Evolutionary conservation across 805 yeast species (phyloP).

Genomic region (Candida sakaeoensis): DNA sequence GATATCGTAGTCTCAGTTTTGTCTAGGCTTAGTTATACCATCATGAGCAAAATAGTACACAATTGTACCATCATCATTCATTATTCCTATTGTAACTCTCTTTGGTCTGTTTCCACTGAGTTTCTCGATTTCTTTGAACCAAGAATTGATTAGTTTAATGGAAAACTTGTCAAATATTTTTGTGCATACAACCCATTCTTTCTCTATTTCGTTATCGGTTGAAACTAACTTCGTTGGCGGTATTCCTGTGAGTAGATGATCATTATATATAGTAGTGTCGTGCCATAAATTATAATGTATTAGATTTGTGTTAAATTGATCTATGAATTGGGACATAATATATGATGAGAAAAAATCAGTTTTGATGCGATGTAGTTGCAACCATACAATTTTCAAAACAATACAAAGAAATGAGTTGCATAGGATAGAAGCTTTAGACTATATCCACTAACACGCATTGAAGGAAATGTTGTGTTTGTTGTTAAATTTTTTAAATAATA

Average conservation of each 20-base stretch:
- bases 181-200: slow-evolving; percentile 44
- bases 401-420: too few species aligned
- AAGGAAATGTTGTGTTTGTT: too few species aligned
- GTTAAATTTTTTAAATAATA: too few species aligned
- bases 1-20: too few species aligned
- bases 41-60: slow-evolving; percentile 67
- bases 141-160: slow-evolving; percentile 33
- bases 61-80: slow-evolving; percentile 64
- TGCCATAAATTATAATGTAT: slow-evolving; percentile 46
- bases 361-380: too few species aligned
- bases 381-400: too few species aligned
- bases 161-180: slow-evolving; percentile 25
- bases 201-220: slow-evolving; percentile 13
- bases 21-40: slow-evolving; percentile 63
- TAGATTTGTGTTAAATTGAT: slow-evolving; percentile 40
- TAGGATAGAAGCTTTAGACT: too few species aligned
- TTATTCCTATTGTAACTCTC: slow-evolving; percentile 51
- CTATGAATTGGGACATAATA: slow-evolving; percentile 10
- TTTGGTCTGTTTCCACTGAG: slow-evolving; percentile 28
- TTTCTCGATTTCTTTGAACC: slow-evolving; percentile 32
- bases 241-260: slow-evolving; percentile 23
- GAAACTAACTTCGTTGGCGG: slow-evolving; percentile 29
- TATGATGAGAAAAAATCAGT: too few species aligned
- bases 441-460: too few species aligned
- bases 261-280: slow-evolving; percentile 21